Evolutionary conservation across 2,329 filamentous ascomycete genomes (phyloP), one percentile per base, ranked within the genome.

Genomic region (Emergomyces orientalis): DNA sequence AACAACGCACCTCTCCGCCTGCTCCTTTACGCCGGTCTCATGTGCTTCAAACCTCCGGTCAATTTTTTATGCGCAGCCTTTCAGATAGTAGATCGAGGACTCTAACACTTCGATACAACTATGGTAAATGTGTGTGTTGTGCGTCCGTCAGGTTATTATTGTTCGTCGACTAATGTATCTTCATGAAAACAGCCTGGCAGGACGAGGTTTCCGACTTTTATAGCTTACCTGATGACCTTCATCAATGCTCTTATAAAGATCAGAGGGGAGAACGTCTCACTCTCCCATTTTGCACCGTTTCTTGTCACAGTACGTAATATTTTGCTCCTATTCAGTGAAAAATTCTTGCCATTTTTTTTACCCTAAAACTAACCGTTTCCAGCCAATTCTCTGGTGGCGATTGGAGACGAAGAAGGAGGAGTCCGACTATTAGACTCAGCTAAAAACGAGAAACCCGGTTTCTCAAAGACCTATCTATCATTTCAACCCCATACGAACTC

Each of bases 401-500:
- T 89, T 63, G 88, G 86, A 47, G 86, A 89, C 68, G 87, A 90
- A 75, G 84, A 87, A 69, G 88, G 88, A 25, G 79, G 79, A 27
- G 79, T 90, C 58, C 80, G 86, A 62, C 73, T 90, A 17, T 70
- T 90, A 8, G 87, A 90, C 69, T 83, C 86, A 3, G 78, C 80
- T 0, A 76, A 79, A 62, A 75, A 78, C 52, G 77, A 79, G 63
- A 75, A 79, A 51, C 72, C 74, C 34, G 75, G 75, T 0, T 89
- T 89, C 71, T 79, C 77, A n/a, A 78, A 79, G 65, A 73, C 81
- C 3, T 84, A 84, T 67, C 74, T 88, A 47, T 77, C 78, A 14
- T 87, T 88, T 72, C 82, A 80, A 47, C 82, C 86, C 8, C 88
- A 90, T 69, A 80, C 78, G 60, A 90, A 90, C 69, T 87, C 88